A percentile compares a stretch with the other conserved stretches of the same genome.
Evolutionary conservation across 495 filamentous ascomycete species (phyloP).

Genomic region (Penicillium cinerascens): DNA sequence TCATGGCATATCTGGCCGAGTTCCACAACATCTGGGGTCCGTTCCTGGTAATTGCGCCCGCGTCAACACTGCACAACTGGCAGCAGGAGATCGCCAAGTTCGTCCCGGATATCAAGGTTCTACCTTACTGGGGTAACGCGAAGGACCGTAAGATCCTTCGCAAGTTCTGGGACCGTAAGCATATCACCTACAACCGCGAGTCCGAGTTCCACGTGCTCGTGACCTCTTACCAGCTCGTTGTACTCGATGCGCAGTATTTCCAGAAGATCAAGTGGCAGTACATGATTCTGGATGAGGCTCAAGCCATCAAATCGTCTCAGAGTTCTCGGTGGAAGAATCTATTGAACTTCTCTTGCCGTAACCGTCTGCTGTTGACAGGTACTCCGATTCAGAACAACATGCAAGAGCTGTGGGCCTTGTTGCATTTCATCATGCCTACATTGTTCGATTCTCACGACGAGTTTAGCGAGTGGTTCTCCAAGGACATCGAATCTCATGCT

Average conservation of each 20-base stretch:
- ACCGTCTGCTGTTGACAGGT: slow-evolving; percentile 89
- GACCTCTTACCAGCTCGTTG: slow-evolving; percentile 95
- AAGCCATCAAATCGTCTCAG: slow-evolving; percentile 96
- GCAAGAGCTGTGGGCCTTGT: slow-evolving; percentile 96
- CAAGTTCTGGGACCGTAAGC: slow-evolving; percentile 98
- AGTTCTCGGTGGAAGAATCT: slow-evolving; percentile 96
- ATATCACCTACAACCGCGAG: slow-evolving; percentile 89
- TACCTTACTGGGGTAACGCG: slow-evolving; percentile 96
- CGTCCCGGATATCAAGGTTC: slow-evolving; percentile 87
- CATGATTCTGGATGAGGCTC: slow-evolving; percentile 98
- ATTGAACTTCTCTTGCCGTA: slow-evolving; percentile 91
- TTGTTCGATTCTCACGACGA: slow-evolving; percentile 98
- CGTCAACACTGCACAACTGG: slow-evolving; percentile 98
- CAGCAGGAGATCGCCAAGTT: slow-evolving; percentile 96
- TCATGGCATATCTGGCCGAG: slow-evolving; percentile 98
- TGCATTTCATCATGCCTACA: slow-evolving; percentile 99
- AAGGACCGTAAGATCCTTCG: slow-evolving; percentile 93
- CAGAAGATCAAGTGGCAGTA: slow-evolving; percentile 99
- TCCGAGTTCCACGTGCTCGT: slow-evolving; percentile 93
- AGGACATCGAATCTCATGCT: slow-evolving; percentile 97
- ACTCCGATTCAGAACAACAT: slow-evolving; percentile 99
- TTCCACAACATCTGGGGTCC: slow-evolving; percentile 98
- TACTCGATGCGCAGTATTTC: slow-evolving; percentile 93
- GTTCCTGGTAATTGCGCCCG: slow-evolving; percentile 93
- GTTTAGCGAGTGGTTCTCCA: slow-evolving; percentile 99